Evolutionary conservation across 2,329 filamentous ascomycete species (phyloP).

Genomic region (Xylaria sp.): DNA sequence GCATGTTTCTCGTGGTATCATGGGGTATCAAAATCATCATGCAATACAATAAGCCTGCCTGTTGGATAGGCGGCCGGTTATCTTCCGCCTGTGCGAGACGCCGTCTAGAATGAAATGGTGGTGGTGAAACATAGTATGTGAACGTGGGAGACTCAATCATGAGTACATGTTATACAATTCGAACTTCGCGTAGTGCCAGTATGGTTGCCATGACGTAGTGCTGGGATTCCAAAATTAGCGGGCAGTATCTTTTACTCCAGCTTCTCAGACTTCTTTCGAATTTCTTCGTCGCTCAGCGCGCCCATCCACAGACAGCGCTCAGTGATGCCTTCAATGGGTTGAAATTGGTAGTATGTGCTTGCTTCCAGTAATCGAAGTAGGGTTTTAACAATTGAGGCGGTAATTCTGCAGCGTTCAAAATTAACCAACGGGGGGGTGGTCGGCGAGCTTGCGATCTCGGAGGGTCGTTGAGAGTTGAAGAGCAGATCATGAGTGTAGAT

Average conservation of each 20-base stretch:
- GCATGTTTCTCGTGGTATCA: constrained; percentile 40
- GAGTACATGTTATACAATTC: constrained; percentile 43
- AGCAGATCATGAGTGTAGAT: constrained; percentile 86
- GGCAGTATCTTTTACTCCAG: constrained; percentile 53
- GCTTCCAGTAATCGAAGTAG: constrained; percentile 81
- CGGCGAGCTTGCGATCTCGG: constrained; percentile 75
- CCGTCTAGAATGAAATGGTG: constrained; percentile 40
- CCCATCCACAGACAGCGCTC: constrained; percentile 89
- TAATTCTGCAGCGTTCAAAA: constrained; percentile 82
- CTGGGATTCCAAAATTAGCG: neutral
- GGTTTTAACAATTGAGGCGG: constrained; percentile 81
- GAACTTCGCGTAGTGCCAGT: constrained; percentile 23
- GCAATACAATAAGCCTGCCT: constrained; percentile 34
- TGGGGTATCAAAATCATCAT: constrained; percentile 44
- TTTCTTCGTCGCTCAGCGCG: constrained; percentile 79
- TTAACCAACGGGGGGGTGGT: constrained; percentile 77
- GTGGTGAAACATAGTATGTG: constrained; percentile 40
- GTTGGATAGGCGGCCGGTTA: constrained; percentile 34
- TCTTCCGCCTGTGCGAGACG: constrained; percentile 37
- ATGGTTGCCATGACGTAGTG: neutral
- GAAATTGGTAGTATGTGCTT: constrained; percentile 77
- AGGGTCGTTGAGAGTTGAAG: constrained; percentile 82
- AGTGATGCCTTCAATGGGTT: constrained; percentile 78
- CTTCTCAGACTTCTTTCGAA: constrained; percentile 64
- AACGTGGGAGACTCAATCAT: constrained; percentile 24